Base-by-base conservation (phyloP, 257 asterid species). In the Solanum etuberosum region DNA sequence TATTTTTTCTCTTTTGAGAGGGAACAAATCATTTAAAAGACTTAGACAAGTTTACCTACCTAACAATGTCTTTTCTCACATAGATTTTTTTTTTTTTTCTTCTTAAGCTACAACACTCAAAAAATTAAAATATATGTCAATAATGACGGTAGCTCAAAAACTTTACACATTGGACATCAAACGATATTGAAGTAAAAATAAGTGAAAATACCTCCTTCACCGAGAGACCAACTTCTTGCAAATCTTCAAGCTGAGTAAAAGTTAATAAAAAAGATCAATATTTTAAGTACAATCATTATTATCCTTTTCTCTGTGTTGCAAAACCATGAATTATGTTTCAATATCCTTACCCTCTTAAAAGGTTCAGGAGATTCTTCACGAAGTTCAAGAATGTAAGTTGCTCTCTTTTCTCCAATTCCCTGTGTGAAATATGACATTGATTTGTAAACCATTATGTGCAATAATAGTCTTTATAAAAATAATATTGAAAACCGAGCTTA, bases 371-470 rank as follows among this genome's bases (percentile, higher is more conserved):
- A 91, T 85, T 93, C 93, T 84, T 94, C 95, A 6, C 99, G 98
- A 59, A 91, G 92, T 88, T 95, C 91, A 82, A 96, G 94, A 87
- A 96, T 95, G 59, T 91, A 93, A 20, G 92, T 82, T 15, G 99
- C 96, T 91, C 99, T 91, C 87, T 94, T 95, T 86, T 96, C 99
- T 80, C 98, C 98, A 86, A 96, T 96, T 13, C 98, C 98, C 99
- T 96, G 86, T 48, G 78, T 25, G 40, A 84, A 32, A 48, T 37
- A 87, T 76, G 67, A 43, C 57, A 71, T 88, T 83, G 16, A 87
- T 20, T 54, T 76, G 9, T 23, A 27, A 25, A 76, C 31, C 15
- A 51, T 35, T 76, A 37, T 61, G 67, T 11, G 38, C 68, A 57
- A 9, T 20, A 25, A 12, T 54, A 54, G 35, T 59, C 37, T 57